Percentiles rank a stretch among this genome's conserved stretches.
These are phyloP conservation scores for Cytospora piceicola DNA, from an alignment of 2,329 filamentous ascomycete species.

Conservation along the genomic window DNA sequence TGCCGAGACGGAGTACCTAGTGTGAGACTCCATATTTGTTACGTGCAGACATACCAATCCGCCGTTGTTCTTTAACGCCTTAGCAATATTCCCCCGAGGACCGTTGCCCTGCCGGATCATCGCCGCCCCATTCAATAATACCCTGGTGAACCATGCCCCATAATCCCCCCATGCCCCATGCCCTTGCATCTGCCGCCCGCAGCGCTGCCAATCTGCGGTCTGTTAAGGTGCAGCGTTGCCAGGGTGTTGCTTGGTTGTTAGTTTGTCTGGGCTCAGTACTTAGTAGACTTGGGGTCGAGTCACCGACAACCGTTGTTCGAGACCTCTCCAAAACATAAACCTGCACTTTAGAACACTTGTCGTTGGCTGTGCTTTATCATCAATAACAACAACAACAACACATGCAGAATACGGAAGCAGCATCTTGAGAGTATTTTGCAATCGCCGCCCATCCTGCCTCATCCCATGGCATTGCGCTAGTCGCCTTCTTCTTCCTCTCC, in stretches of 20 bases:
- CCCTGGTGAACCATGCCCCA: neutral
- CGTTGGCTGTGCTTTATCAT: conserved; percentile 9
- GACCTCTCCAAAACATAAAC: conserved; percentile 16
- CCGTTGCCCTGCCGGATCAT: conserved; percentile 4
- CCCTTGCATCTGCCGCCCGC: neutral
- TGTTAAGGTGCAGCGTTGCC: neutral
- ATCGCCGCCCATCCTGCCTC: conserved; percentile 9
- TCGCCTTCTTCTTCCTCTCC: conserved; percentile 18
- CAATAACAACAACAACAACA: conserved; percentile 10
- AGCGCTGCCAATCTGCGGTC: conserved; percentile 4
- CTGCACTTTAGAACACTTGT: conserved; percentile 18
- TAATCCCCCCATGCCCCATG: neutral
- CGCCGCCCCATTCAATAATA: neutral
- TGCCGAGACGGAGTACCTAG: conserved; percentile 19
- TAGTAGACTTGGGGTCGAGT: conserved; percentile 18
- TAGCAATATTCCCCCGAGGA: neutral
- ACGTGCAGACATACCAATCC: conserved; percentile 3
- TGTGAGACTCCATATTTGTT: neutral
- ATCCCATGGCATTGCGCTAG: conserved; percentile 28
- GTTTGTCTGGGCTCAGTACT: conserved; percentile 4
- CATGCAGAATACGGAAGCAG: neutral
- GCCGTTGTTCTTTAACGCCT: neutral
- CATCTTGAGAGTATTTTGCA: neutral
- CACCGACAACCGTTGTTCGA: conserved; percentile 18
- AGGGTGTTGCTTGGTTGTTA: conserved; percentile 2